Conservation (phyloP, 169 alveolate species). For the Theileria orientalis region DNA sequence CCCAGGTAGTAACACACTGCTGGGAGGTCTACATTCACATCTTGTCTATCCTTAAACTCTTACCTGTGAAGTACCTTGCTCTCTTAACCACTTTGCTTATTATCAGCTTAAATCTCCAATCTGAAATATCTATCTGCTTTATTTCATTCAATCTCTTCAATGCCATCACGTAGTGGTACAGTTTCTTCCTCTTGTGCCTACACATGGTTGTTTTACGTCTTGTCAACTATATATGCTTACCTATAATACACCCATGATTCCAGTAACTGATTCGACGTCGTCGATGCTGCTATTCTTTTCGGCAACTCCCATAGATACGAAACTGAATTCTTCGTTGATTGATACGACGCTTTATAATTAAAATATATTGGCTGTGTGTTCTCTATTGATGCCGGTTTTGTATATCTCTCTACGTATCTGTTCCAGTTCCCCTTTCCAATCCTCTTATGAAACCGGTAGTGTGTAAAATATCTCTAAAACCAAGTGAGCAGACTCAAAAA, state of each 20-base stretch:
- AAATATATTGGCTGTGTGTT: constrained; percentile 73
- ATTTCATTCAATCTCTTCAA: constrained; percentile 75
- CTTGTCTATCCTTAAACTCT: too few relatives aligned
- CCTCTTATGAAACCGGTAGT: constrained; percentile 81
- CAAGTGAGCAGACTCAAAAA: constrained; percentile 4
- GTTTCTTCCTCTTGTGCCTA: constrained; percentile 71
- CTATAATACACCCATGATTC: constrained; percentile 76
- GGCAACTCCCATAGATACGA: constrained; percentile 76
- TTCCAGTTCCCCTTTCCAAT: constrained; percentile 81
- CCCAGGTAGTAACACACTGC: constrained; percentile 74
- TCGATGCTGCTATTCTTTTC: constrained; percentile 76
- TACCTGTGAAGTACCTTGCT: constrained; percentile 70
- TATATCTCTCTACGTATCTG: constrained; percentile 76
- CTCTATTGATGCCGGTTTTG: constrained; percentile 75
- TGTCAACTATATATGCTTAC: constrained; percentile 33
- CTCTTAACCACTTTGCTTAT: constrained; percentile 61
- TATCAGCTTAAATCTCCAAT: constrained; percentile 76
- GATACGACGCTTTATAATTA: constrained; percentile 72
- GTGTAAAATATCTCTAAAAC: constrained; percentile 58
- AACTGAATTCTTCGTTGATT: constrained; percentile 70
- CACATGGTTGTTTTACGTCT: neutral
- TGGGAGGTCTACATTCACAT: constrained; percentile 68
- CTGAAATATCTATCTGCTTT: constrained; percentile 76
- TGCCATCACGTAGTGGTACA: constrained; percentile 72
- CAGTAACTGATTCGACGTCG: constrained; percentile 76